Evolutionary conservation across 495 filamentous ascomycete species (phyloP).

Genomic region (Staphylotrichum longicolle): DNA sequence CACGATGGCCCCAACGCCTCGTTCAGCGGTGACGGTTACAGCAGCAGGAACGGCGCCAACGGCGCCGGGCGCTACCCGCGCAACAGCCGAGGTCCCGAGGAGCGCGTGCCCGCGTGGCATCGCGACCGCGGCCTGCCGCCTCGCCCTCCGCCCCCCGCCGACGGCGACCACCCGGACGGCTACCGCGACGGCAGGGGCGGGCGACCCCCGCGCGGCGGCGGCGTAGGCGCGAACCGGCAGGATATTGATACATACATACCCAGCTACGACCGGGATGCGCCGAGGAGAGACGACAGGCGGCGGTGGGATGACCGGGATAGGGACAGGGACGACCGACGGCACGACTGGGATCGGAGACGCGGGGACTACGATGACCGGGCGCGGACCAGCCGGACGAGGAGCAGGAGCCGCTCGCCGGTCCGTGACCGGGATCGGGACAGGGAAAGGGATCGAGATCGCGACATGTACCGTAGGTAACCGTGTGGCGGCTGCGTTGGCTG

Average conservation of each 20-base stretch:
- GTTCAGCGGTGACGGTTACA: conserved; percentile 45
- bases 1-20: conserved; percentile 54
- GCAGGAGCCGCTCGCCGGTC: conserved; percentile 49
- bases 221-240: conserved; percentile 34
- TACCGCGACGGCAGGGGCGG: conserved; percentile 37
- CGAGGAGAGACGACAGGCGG: conserved; percentile 47
- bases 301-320: conserved; percentile 41
- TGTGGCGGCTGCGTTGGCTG: conserved; percentile 16
- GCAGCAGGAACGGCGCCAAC: conserved; percentile 42
- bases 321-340: conserved; percentile 37
- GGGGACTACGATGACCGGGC: conserved; percentile 49
- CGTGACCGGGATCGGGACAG: conserved; percentile 42
- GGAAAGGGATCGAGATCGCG: conserved; percentile 28
- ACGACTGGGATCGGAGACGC: conserved; percentile 36
- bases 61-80: conserved; percentile 38
- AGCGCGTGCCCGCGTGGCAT: conserved; percentile 50
- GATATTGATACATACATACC: conserved; percentile 62
- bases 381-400: conserved; percentile 47
- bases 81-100: conserved; percentile 37
- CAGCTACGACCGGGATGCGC: conserved; percentile 47
- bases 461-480: conserved; percentile 43
- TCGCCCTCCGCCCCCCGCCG: conserved; percentile 43
- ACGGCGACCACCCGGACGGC: conserved; percentile 39
- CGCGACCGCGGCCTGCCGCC: conserved; percentile 48
- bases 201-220: conserved; percentile 34